Evolutionary conservation across 352 stramenopile species (phyloP).

Genomic region (Phytophthora sansomeana): DNA sequence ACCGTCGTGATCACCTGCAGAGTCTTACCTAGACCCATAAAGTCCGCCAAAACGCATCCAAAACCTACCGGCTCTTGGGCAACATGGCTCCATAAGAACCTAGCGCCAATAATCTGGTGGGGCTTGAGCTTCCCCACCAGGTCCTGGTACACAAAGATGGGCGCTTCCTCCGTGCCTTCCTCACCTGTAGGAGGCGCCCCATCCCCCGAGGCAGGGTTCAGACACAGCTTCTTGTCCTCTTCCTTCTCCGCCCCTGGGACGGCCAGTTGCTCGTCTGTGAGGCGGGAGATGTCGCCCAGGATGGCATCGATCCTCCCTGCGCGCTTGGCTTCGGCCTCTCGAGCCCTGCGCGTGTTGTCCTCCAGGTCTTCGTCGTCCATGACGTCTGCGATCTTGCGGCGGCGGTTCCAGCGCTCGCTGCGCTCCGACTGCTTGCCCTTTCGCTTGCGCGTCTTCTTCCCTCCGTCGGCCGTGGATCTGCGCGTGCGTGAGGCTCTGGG

Average conservation of each 20-base stretch:
- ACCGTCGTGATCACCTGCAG: constrained; percentile 90
- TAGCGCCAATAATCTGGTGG: constrained; percentile 79
- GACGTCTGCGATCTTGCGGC: constrained; percentile 71
- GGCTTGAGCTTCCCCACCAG: constrained; percentile 78
- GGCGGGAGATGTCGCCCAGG: constrained; percentile 40
- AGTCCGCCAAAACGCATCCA: constrained; percentile 89
- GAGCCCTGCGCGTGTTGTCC: constrained; percentile 61
- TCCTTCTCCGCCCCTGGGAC: constrained; percentile 23
- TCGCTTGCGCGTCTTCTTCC: constrained; percentile 36
- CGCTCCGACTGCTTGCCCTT: constrained; percentile 27
- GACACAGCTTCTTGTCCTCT: constrained; percentile 51
- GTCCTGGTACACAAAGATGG: constrained; percentile 72
- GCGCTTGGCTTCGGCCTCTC: constrained; percentile 69
- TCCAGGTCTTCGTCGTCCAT: constrained; percentile 78
- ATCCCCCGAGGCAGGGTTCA: constrained; percentile 59
- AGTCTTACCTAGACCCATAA: constrained; percentile 93
- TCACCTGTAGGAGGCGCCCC: constrained; percentile 49
- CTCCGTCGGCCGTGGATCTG: constrained; percentile 1
- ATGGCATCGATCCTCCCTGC: constrained; percentile 46
- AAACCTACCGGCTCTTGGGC: constrained; percentile 77
- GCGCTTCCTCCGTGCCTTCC: constrained; percentile 55
- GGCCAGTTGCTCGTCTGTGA: constrained; percentile 48
- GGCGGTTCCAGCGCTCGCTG: constrained; percentile 52
- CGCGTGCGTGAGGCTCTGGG: neutral
- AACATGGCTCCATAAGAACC: constrained; percentile 89